Conservation (phyloP, 139 green algal species). For the Volvox reticuliferus region DNA sequence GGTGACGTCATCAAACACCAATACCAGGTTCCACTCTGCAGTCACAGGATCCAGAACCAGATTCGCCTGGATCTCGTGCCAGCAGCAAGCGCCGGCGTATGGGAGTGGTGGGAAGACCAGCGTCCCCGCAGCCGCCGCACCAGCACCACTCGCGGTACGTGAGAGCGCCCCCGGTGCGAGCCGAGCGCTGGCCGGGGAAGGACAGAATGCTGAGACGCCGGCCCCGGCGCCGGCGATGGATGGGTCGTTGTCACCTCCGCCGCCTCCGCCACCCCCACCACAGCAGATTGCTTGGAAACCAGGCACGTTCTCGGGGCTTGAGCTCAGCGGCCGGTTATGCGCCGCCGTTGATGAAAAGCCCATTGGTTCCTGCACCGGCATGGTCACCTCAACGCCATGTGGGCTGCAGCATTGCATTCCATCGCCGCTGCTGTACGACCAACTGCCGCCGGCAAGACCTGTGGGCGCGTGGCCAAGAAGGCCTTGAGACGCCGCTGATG, state of each 20-base stretch:
- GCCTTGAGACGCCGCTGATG: conserved; percentile 23
- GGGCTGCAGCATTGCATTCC: conserved; percentile 6
- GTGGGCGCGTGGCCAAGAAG: background rate
- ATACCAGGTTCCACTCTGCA: background rate
- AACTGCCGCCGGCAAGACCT: background rate
- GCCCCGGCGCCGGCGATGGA: background rate
- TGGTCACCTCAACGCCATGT: background rate
- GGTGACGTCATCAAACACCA: conserved; percentile 45
- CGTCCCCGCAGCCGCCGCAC: background rate
- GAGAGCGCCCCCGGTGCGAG: background rate
- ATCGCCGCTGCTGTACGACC: background rate
- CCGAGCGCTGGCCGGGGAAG: too few relatives aligned
- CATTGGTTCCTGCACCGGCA: background rate
- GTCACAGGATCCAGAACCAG: conserved; percentile 1
- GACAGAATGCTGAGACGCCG: background rate
- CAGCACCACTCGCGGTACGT: background rate
- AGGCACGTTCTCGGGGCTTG: too few relatives aligned
- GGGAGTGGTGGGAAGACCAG: background rate
- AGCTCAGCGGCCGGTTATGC: too few relatives aligned
- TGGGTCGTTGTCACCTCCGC: background rate
- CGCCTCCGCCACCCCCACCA: background rate
- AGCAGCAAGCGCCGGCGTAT: conserved; percentile 12
- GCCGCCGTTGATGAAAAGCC: background rate
- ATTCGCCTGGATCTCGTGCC: conserved; percentile 41
- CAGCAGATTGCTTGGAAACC: background rate